These are phyloP conservation scores for Diaporthe batatas DNA, from an alignment of 2,329 filamentous ascomycete genomes.

Conservation along the genomic window DNA sequence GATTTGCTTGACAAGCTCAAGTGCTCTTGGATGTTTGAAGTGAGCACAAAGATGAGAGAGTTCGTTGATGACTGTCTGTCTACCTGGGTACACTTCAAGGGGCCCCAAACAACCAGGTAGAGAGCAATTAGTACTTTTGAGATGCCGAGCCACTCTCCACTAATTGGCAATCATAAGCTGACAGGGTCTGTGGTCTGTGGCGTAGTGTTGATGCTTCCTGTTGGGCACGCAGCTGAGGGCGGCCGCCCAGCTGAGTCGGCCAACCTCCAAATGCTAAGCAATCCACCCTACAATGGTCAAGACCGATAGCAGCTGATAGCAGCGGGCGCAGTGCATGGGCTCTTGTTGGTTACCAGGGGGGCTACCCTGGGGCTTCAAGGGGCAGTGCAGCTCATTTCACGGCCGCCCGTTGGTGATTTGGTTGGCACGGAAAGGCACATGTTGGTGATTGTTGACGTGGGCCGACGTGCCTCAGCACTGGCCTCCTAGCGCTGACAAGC, in stretches of 20 bases:
- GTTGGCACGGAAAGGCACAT: neutral
- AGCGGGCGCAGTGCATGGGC: neutral
- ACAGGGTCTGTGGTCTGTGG: constrained; percentile 1
- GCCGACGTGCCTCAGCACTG: neutral
- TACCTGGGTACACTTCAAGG: neutral
- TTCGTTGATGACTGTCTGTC: neutral
- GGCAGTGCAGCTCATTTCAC: constrained; percentile 28
- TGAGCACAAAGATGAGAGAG: neutral
- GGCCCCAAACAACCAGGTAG: no score
- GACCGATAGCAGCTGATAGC: neutral
- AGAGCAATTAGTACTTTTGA: no score
- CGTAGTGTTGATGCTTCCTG: neutral
- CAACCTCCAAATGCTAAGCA: constrained; percentile 5
- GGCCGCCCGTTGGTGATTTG: constrained; percentile 6
- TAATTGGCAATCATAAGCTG: neutral
- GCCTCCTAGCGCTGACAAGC: neutral
- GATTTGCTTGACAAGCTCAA: neutral
- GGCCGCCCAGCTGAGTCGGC: constrained; percentile 15
- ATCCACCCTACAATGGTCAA: neutral
- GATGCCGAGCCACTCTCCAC: neutral
- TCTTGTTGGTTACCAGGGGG: neutral
- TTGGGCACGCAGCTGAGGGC: neutral
- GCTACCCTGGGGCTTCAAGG: neutral
- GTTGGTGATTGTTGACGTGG: neutral
- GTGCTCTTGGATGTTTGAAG: no score